phyloP scores from a whole-genome alignment of 345 rosid species.

The Populus pruinosa region DNA sequence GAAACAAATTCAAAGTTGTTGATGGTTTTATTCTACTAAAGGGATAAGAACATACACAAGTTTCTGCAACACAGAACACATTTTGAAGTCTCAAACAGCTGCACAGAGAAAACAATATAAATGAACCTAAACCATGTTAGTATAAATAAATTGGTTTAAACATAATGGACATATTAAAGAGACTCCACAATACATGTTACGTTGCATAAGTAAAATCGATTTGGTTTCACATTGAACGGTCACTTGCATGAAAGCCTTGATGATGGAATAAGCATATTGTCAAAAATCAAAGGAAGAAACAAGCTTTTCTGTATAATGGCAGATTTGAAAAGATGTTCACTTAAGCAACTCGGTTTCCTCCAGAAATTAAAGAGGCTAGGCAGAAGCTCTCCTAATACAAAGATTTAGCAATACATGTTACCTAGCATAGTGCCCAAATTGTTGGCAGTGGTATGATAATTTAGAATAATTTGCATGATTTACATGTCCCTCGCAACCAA shows the following conservation, averaged over 20 bases:
- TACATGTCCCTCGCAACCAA: conserved; percentile 47
- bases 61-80: conserved; percentile 68
- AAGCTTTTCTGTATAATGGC: background rate
- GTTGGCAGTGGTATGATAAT: conserved; percentile 63
- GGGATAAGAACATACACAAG: conserved; percentile 54
- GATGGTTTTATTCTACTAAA: conserved; percentile 2
- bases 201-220: background rate
- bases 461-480: conserved; percentile 31
- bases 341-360: conserved; percentile 6
- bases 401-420: conserved; percentile 20
- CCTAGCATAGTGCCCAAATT: conserved; percentile 58
- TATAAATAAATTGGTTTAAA: background rate
- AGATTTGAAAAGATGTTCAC: background rate
- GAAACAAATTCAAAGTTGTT: background rate
- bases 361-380: background rate
- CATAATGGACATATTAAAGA: background rate
- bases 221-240: background rate
- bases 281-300: background rate
- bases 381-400: background rate
- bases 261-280: background rate
- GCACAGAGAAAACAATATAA: conserved; percentile 27
- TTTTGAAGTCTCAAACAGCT: conserved; percentile 79
- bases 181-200: background rate
- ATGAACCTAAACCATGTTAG: background rate
- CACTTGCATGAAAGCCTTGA: conserved; percentile 5